Evolutionary conservation across 202 grass and related monocot species (phyloP), one percentile per base, ranked within the genome.

Genomic region (Eragrostis tef): DNA sequence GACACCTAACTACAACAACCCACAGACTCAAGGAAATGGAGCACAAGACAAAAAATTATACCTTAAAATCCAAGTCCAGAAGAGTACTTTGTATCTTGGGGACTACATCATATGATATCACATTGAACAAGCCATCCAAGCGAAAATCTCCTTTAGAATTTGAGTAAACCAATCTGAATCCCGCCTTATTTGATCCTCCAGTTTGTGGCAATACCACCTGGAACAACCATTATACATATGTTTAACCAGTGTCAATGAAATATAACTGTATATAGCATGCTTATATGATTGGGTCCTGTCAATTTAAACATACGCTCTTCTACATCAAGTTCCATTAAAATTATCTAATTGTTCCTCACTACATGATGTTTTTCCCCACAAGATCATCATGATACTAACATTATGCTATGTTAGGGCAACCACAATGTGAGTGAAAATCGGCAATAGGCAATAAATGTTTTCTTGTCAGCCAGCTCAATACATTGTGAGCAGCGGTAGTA

Each of bases 31-130:
- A 84, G 61, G n/a, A 64, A 71, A 54, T 41, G 44, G 64, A 72
- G 27, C 46, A 77, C 16, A 60, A 39, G 16, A 75, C 22, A 52
- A 62, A 75, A 71, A 19, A 36, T 26, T 51, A 42, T 87, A 97
- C 94, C 94, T 94, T 92, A 71, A 97, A 97, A 63, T 89, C 86
- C 79, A 83, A 89, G 63, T 92, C 79, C 73, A 98, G 78, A 89
- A 98, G 90, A 48, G 80, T 89, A 46, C 85, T 87, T 77, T 90
- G 86, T 71, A 98, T 89, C 77, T 98, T 98, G 45, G 92, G 86
- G 65, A 98, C 64, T 70, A 93, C 82, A 91, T 98, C 94, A 87
- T 94, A 98, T 83, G 92, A 98, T 71, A 98, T 94, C 49, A 98
- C 85, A 24, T 98, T 98, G 82, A 98, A 98, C 49, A 85, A n/a